phyloP scores from a whole-genome alignment of 192 early-diverging fungal genomes.

The Chytriomyces sp. region DNA sequence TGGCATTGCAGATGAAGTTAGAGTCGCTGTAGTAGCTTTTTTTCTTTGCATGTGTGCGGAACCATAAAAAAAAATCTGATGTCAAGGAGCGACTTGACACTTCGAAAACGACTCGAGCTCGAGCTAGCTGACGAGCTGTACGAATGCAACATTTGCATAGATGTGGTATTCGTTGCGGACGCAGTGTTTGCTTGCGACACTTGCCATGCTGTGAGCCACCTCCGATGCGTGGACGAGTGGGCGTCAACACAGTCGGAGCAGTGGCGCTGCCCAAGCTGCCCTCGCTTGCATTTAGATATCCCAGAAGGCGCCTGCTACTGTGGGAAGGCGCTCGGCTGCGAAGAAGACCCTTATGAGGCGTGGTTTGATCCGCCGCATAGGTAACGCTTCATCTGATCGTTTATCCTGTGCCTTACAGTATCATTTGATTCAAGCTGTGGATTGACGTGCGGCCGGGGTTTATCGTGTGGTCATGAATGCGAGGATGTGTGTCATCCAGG shows the following conservation, averaged over 20 bases:
- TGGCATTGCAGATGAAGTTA: conserved; percentile 15
- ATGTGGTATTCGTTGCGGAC: conserved; percentile 70
- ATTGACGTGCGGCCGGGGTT: conserved; percentile 7
- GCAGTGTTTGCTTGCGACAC: conserved; percentile 80
- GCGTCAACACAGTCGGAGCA: conserved; percentile 37
- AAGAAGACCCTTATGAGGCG: not conserved
- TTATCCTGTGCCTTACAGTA: not conserved
- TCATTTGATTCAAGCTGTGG: not conserved
- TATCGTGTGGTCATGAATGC: not conserved
- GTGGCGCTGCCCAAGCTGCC: conserved; percentile 26
- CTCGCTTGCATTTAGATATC: not conserved
- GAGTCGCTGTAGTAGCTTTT: conserved; percentile 9
- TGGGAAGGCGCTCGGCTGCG: not conserved
- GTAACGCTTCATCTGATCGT: not conserved
- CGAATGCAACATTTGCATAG: conserved; percentile 96
- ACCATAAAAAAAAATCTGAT: not conserved
- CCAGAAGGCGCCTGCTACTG: conserved; percentile 21
- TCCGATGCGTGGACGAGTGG: conserved; percentile 84
- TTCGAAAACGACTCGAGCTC: not conserved
- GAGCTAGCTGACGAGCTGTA: conserved; percentile 75
- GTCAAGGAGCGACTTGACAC: not conserved
- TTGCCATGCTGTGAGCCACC: conserved; percentile 90
- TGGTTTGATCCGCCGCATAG: conserved; percentile 22
- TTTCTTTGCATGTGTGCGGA: not conserved
- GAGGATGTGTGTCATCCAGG: conserved; percentile 19